Conservation (phyloP, 2,329 filamentous ascomycete species). For the Didymella keratinophila region DNA sequence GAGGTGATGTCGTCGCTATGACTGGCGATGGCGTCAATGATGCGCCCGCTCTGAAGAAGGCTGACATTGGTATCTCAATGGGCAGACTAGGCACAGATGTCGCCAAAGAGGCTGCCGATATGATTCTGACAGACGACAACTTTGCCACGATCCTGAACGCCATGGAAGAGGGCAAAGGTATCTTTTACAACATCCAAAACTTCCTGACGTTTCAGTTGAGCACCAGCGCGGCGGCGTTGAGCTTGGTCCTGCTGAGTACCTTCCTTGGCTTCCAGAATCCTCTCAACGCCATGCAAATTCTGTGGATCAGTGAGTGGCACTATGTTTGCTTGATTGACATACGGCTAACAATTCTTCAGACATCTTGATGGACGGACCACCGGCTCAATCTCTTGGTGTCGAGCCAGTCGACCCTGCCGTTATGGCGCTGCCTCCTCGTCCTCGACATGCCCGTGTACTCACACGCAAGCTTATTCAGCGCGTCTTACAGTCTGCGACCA, state of each 20-base stretch:
- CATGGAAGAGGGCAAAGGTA: constrained; percentile 98
- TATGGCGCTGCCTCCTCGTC: constrained; percentile 88
- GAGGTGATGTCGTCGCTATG: constrained; percentile 98
- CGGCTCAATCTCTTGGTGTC: constrained; percentile 94
- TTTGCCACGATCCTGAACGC: constrained; percentile 91
- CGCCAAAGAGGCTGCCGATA: constrained; percentile 93
- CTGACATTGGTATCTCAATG: constrained; percentile 98
- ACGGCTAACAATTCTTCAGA: constrained; percentile 62
- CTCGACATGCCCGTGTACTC: constrained; percentile 88
- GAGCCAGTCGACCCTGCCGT: constrained; percentile 94
- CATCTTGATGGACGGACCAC: constrained; percentile 99
- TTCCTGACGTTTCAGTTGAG: constrained; percentile 98
- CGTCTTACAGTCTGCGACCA: constrained; percentile 82
- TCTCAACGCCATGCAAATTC: constrained; percentile 98
- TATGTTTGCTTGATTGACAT: background rate
- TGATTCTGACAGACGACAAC: constrained; percentile 90
- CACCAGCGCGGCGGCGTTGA: constrained; percentile 92
- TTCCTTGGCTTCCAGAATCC: constrained; percentile 93
- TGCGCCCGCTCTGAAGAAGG: constrained; percentile 93
- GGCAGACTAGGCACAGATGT: constrained; percentile 94
- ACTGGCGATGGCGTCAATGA: constrained; percentile 98
- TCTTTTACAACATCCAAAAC: constrained; percentile 99
- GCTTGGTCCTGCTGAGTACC: constrained; percentile 90
- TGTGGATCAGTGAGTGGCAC: constrained; percentile 90
- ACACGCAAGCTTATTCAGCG: constrained; percentile 82